Percentiles rank a stretch among this genome's conserved stretches.
phyloP scores from a whole-genome alignment of 495 filamentous ascomycete genomes.

The Aspergillus steynii region DNA sequence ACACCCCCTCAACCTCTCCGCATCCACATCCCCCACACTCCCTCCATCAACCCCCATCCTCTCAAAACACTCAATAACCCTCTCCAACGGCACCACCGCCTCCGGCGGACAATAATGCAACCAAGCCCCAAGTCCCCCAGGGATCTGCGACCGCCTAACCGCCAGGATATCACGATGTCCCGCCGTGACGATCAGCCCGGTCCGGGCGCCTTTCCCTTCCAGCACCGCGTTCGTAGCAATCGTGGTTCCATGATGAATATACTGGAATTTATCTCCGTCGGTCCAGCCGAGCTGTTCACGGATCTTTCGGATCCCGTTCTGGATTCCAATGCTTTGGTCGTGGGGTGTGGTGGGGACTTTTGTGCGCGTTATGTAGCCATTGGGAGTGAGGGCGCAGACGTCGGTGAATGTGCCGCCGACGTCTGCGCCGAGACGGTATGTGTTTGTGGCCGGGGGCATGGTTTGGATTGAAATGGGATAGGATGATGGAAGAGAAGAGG shows the following conservation, averaged over 20 bases:
- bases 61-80: constrained; percentile 49
- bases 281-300: constrained; percentile 25
- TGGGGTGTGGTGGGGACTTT: constrained; percentile 50
- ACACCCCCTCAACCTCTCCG: constrained; percentile 32
- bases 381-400: constrained; percentile 44
- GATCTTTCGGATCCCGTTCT: constrained; percentile 42
- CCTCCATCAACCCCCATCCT: constrained; percentile 47
- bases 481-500: neutral
- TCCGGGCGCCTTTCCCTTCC: constrained; percentile 44
- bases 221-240: constrained; percentile 44
- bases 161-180: constrained; percentile 46
- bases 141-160: constrained; percentile 47
- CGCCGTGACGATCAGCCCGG: constrained; percentile 39
- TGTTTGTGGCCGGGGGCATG: neutral
- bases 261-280: constrained; percentile 31
- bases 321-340: constrained; percentile 51
- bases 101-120: constrained; percentile 47
- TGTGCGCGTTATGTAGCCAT: constrained; percentile 39
- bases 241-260: constrained; percentile 43
- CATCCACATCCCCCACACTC: constrained; percentile 39
- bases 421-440: constrained; percentile 36
- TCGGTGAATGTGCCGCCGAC: constrained; percentile 54
- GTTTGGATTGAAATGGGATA: neutral
- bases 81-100: constrained; percentile 50
- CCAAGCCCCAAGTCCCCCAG: constrained; percentile 50